A percentile compares a stretch with the other conserved stretches of the same genome.
Evolutionary conservation across 2,329 filamentous ascomycete genomes (phyloP).

Genomic region (Pyrenochaeta sp.): DNA sequence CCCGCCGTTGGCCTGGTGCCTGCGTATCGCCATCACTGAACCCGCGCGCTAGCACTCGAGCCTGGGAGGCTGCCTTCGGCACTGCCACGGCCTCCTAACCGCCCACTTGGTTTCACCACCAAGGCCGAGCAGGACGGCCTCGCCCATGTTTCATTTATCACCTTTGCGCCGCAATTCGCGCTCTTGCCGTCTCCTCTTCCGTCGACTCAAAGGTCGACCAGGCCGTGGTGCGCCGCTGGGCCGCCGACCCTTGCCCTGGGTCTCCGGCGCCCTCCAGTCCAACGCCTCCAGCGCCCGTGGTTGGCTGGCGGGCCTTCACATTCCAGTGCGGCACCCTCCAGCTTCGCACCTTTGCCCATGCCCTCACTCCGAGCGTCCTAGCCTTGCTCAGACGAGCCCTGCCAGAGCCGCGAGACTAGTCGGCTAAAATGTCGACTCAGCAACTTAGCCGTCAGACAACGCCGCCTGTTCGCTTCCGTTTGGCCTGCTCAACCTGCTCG

Average conservation of each 20-base stretch:
- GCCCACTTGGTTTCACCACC: conserved; percentile 26
- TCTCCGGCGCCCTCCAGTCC: background rate
- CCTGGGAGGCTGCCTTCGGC: conserved; percentile 10
- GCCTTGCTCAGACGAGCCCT: too few relatives aligned
- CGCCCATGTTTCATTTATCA: conserved; percentile 32
- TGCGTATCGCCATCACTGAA: conserved; percentile 36
- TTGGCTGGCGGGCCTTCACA: conserved; percentile 30
- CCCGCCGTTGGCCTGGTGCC: too few relatives aligned
- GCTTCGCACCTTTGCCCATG: conserved; percentile 9
- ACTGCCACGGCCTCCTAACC: conserved; percentile 39
- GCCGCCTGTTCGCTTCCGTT: conserved; percentile 13
- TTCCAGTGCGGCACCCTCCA: conserved; percentile 11
- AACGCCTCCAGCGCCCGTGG: conserved; percentile 9
- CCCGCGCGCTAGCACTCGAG: conserved; percentile 30
- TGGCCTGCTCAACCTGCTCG: conserved; percentile 8
- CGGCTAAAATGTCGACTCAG: conserved; percentile 24
- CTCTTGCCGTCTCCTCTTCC: conserved; percentile 5
- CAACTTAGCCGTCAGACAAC: conserved; percentile 21
- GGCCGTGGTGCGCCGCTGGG: background rate
- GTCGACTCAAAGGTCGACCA: conserved; percentile 9
- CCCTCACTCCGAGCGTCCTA: conserved; percentile 15
- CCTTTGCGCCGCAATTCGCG: conserved; percentile 22
- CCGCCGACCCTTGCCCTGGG: conserved; percentile 3
- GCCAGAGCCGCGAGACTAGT: conserved; percentile 20
- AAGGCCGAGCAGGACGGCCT: conserved; percentile 32